These are phyloP conservation scores for Alternaria alternata DNA, from an alignment of 2,329 filamentous ascomycete genomes.

Conservation along the genomic window DNA sequence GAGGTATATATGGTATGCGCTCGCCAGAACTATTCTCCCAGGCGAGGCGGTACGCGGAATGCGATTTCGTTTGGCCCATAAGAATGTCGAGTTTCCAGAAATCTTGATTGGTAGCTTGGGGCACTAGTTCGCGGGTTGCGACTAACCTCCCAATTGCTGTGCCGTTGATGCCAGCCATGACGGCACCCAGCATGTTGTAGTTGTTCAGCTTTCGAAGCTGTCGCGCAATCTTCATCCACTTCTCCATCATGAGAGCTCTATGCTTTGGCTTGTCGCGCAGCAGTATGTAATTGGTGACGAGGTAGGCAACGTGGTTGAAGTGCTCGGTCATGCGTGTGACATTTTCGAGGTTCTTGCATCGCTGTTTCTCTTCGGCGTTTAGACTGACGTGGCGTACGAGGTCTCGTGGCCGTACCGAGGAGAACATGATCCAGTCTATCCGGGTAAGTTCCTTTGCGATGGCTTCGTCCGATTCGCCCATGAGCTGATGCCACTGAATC, in stretches of 20 bases:
- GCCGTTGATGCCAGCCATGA: constrained; percentile 91
- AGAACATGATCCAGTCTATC: constrained; percentile 99
- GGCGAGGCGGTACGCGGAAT: constrained; percentile 93
- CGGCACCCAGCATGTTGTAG: constrained; percentile 94
- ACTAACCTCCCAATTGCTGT: constrained; percentile 83
- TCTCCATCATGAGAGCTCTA: constrained; percentile 87
- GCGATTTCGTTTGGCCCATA: constrained; percentile 91
- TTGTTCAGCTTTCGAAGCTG: constrained; percentile 93
- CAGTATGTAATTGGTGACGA: constrained; percentile 66
- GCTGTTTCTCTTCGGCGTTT: constrained; percentile 73
- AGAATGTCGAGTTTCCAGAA: constrained; percentile 89
- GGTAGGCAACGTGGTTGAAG: constrained; percentile 67
- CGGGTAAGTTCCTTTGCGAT: constrained; percentile 91
- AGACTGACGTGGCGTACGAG: constrained; percentile 90
- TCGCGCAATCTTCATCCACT: constrained; percentile 88
- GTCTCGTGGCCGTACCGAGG: constrained; percentile 90
- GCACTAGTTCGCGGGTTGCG: constrained; percentile 80
- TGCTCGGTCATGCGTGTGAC: constrained; percentile 95
- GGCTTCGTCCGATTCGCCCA: constrained; percentile 83
- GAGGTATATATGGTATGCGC: constrained; percentile 90
- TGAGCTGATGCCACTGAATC: constrained; percentile 86
- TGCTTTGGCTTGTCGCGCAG: constrained; percentile 96
- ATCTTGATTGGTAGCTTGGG: constrained; percentile 75
- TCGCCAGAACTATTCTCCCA: constrained; percentile 95
- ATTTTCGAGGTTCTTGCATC: constrained; percentile 79